phyloP scores from a whole-genome alignment of 2,329 filamentous ascomycete genomes.

The Diaporthe eres region DNA sequence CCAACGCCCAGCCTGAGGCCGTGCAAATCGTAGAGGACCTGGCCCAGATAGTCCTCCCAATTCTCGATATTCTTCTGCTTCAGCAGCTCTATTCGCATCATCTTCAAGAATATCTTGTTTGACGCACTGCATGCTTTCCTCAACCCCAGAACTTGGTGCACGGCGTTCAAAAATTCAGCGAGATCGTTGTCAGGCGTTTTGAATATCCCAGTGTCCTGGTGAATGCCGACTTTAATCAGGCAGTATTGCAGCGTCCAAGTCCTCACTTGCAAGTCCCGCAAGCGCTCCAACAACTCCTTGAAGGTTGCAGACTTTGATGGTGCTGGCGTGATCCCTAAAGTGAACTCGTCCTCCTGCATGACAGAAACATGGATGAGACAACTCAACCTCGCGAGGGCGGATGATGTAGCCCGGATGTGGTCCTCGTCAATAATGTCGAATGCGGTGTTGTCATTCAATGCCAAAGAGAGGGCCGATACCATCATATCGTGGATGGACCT shows the following conservation, averaged over 20 bases:
- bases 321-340: slow-evolving; percentile 78
- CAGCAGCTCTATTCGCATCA: slow-evolving; percentile 89
- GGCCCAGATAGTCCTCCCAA: slow-evolving; percentile 88
- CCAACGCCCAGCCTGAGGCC: slow-evolving; percentile 82
- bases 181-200: slow-evolving; percentile 78
- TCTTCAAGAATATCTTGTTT: slow-evolving; percentile 88
- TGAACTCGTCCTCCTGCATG: slow-evolving; percentile 88
- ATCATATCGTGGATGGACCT: slow-evolving; percentile 85
- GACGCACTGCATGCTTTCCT: slow-evolving; percentile 88
- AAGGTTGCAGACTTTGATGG: slow-evolving; percentile 71
- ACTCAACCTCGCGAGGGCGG: slow-evolving; percentile 78
- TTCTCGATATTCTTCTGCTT: slow-evolving; percentile 82
- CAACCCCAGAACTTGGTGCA: slow-evolving; percentile 87
- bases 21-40: slow-evolving; percentile 87
- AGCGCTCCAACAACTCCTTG: slow-evolving; percentile 72
- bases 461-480: slow-evolving; percentile 77
- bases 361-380: slow-evolving; percentile 84
- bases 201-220: slow-evolving; percentile 76
- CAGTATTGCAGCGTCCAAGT: slow-evolving; percentile 91
- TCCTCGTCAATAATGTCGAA: slow-evolving; percentile 89
- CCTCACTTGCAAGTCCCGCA: slow-evolving; percentile 89
- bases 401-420: slow-evolving; percentile 81
- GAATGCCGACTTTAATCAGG: slow-evolving; percentile 81
- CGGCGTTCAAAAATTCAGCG: slow-evolving; percentile 82
- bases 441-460: slow-evolving; percentile 75